A percentile compares a stretch with the other conserved stretches of the same genome.
These are phyloP conservation scores for Geotrichum candidum DNA, from an alignment of 1,139 yeast genomes.

Conservation along the genomic window DNA sequence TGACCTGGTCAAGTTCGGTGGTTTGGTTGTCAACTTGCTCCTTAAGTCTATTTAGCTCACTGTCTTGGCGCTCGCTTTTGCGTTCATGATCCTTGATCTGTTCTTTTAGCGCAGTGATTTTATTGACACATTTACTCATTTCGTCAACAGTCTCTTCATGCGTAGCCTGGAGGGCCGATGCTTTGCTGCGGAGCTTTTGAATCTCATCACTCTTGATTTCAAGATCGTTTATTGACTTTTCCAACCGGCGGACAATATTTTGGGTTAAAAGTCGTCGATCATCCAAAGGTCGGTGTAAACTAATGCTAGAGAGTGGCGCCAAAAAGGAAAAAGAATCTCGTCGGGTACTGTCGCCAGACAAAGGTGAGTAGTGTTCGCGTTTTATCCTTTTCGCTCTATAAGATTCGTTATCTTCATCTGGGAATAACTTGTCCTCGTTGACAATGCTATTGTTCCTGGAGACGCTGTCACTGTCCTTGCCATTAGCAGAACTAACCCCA, in stretches of 20 bases:
- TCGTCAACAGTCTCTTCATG: conserved; percentile 42
- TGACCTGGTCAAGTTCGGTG: conserved; percentile 15
- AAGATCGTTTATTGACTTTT: conserved; percentile 23
- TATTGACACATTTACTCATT: conserved; percentile 35
- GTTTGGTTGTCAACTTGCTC: conserved; percentile 10
- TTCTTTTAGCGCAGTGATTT: conserved; percentile 26
- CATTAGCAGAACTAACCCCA: not conserved
- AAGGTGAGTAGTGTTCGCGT: conserved; percentile 40
- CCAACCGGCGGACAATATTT: conserved; percentile 40
- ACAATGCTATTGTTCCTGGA: conserved; percentile 21
- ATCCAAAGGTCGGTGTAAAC: conserved; percentile 56
- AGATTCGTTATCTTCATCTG: conserved; percentile 31
- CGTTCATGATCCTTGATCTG: conserved; percentile 27
- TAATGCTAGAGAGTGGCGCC: conserved; percentile 15
- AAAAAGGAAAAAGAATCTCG: conserved; percentile 12
- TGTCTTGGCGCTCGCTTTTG: conserved; percentile 26
- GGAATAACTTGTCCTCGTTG: conserved; percentile 4
- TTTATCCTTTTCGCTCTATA: conserved; percentile 62
- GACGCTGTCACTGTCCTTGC: conserved; percentile 34
- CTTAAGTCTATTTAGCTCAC: conserved; percentile 15
- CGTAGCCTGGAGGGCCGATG: conserved; percentile 30
- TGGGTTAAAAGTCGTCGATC: conserved; percentile 50
- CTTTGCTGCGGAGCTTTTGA: conserved; percentile 32
- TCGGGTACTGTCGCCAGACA: conserved; percentile 4
- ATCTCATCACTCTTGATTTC: conserved; percentile 30